Conservation (phyloP, 345 rosid species). For the Sisymbrium irio region DNA sequence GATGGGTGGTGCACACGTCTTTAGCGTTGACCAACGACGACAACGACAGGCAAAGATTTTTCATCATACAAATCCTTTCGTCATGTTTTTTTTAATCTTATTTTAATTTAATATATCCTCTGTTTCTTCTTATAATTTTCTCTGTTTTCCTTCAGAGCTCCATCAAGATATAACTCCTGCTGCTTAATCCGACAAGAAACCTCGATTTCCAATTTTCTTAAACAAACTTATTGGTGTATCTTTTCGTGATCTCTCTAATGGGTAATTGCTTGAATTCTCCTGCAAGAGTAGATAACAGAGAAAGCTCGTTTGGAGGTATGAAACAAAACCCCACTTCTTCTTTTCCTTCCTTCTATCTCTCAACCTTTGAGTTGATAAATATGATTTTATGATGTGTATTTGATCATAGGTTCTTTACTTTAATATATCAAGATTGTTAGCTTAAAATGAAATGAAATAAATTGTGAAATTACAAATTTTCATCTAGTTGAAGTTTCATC, state of each 20-base stretch:
- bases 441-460: not conserved
- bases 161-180: conserved; percentile 4
- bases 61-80: conserved; percentile 16
- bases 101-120: not conserved
- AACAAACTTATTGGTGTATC: not conserved
- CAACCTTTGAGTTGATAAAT: not conserved
- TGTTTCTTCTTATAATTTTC: conserved; percentile 21
- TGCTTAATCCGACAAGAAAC: not conserved
- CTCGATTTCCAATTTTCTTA: not conserved
- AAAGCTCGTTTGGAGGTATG: conserved; percentile 40
- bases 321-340: not conserved
- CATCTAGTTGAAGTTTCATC: not conserved
- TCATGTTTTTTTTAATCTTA: not conserved
- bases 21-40: conserved; percentile 23
- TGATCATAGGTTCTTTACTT: not conserved
- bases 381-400: not conserved
- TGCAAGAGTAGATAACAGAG: conserved; percentile 54
- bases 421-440: not conserved
- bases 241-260: conserved; percentile 33
- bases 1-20: conserved; percentile 32
- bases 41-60: conserved; percentile 11
- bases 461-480: not conserved
- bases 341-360: not conserved
- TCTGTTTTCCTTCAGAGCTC: conserved; percentile 12
- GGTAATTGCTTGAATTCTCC: conserved; percentile 66